Percentiles rank a stretch among this genome's conserved stretches.
These are phyloP conservation scores for Takashimella tepidaria DNA, from an alignment of 1,284 basidiomycete species.

Conservation along the genomic window DNA sequence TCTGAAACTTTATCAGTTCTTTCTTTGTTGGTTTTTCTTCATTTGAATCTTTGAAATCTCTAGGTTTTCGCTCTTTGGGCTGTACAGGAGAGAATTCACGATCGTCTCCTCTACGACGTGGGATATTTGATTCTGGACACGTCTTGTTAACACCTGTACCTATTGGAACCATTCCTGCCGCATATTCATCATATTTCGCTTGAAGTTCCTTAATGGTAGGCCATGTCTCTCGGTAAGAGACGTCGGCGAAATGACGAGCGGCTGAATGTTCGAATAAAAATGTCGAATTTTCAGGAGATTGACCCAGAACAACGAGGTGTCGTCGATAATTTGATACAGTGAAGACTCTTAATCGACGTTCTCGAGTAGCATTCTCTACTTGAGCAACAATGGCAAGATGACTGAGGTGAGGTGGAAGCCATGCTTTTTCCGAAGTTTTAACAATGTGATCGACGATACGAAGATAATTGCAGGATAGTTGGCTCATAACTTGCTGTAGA, in stretches of 20 bases:
- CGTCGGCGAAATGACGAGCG: constrained; percentile 18
- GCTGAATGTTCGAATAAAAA: constrained; percentile 21
- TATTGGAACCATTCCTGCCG: constrained; percentile 2
- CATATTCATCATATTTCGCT: constrained; percentile 1
- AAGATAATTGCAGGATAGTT: not conserved
- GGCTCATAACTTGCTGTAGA: not conserved
- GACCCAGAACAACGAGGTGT: constrained; percentile 20
- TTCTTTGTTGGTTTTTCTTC: not conserved
- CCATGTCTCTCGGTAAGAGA: constrained; percentile 13
- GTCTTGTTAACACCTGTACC: not conserved
- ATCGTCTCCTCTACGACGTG: not conserved
- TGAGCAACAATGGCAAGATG: constrained; percentile 19
- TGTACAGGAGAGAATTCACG: not conserved
- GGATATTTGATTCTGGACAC: not conserved
- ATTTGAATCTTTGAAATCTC: not conserved
- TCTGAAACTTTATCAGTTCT: not conserved
- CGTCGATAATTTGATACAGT: constrained; percentile 20
- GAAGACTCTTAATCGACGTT: constrained; percentile 33
- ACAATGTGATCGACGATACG: not conserved
- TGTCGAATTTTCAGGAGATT: constrained; percentile 11
- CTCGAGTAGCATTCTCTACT: constrained; percentile 32
- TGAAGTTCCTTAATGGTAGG: constrained; percentile 5
- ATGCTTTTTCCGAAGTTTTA: not conserved
- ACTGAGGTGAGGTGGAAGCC: constrained; percentile 28
- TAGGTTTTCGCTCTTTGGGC: not conserved